Conservation (phyloP, 2,329 filamentous ascomycete species). For the Rutstroemia sp. region DNA sequence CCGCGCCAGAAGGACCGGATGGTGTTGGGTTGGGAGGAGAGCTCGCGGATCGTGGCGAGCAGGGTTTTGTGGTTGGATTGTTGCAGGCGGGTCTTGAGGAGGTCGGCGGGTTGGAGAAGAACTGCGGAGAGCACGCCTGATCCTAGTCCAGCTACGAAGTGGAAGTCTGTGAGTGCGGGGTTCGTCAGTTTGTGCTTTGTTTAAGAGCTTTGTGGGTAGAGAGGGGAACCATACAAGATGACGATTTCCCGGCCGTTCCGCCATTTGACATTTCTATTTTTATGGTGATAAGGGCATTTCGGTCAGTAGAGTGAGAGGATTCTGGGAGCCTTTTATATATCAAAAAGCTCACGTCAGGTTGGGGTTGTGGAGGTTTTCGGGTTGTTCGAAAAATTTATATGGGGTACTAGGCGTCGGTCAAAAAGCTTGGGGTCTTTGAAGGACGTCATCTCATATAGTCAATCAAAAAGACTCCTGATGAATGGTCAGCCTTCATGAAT, state of each 20-base stretch:
- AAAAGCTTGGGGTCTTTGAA: neutral
- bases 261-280: slow-evolving; percentile 42
- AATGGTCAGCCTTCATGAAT: neutral
- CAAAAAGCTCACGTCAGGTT: slow-evolving; percentile 4
- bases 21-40: slow-evolving; percentile 54
- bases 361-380: neutral
- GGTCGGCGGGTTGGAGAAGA: slow-evolving; percentile 87
- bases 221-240: slow-evolving; percentile 35
- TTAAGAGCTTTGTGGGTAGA: neutral
- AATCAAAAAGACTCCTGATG: neutral
- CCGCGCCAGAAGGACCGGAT: slow-evolving; percentile 82
- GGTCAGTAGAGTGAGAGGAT: neutral
- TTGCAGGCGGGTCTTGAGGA: slow-evolving; percentile 93
- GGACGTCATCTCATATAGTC: slow-evolving; percentile 4
- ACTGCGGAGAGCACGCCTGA: slow-evolving; percentile 85
- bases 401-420: neutral
- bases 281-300: slow-evolving; percentile 20
- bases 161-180: slow-evolving; percentile 50
- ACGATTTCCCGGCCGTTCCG: slow-evolving; percentile 40
- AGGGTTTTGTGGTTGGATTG: slow-evolving; percentile 72
- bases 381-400: neutral
- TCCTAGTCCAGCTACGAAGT: slow-evolving; percentile 81
- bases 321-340: neutral
- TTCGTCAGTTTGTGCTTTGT: neutral
- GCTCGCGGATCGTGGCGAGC: slow-evolving; percentile 57